These are phyloP conservation scores for Ziziphus jujuba DNA, from an alignment of 306 rosid species.

Conservation along the genomic window DNA sequence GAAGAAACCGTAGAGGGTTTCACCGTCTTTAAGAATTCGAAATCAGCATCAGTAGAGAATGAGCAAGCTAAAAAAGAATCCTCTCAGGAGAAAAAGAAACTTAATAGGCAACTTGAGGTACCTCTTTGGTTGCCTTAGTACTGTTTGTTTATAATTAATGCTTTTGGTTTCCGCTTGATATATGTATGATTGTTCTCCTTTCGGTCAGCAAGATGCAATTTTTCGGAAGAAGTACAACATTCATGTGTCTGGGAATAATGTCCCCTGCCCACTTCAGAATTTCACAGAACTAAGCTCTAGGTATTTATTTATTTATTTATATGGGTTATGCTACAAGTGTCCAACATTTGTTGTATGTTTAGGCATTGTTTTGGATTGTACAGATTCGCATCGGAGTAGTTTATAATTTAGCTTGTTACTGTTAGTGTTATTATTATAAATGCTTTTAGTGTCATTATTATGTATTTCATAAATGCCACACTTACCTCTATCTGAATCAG, in stretches of 20 bases:
- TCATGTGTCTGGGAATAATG: constrained; percentile 81
- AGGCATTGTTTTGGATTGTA: neutral
- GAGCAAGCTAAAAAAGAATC: constrained; percentile 28
- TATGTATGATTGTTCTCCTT: constrained; percentile 6
- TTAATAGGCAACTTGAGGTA: constrained; percentile 78
- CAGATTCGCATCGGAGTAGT: neutral
- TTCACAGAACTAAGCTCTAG: constrained; percentile 78
- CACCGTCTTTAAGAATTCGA: constrained; percentile 62
- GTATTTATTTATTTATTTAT: constrained; percentile 28
- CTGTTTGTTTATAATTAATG: neutral
- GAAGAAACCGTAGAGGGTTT: constrained; percentile 71
- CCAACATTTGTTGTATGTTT: no score
- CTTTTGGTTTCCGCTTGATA: constrained; percentile 6
- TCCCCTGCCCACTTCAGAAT: constrained; percentile 74
- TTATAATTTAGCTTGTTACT: neutral
- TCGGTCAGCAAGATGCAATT: constrained; percentile 61
- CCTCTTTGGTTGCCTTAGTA: constrained; percentile 7
- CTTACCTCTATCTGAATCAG: neutral
- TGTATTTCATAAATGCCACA: neutral
- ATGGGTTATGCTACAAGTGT: neutral
- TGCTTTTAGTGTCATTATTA: neutral
- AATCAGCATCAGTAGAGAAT: constrained; percentile 38
- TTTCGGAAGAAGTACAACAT: constrained; percentile 69
- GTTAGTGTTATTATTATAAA: neutral
- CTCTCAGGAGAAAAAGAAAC: constrained; percentile 57